phyloP scores from a whole-genome alignment of 345 rosid genomes.

The Noccaea bulbosa region DNA sequence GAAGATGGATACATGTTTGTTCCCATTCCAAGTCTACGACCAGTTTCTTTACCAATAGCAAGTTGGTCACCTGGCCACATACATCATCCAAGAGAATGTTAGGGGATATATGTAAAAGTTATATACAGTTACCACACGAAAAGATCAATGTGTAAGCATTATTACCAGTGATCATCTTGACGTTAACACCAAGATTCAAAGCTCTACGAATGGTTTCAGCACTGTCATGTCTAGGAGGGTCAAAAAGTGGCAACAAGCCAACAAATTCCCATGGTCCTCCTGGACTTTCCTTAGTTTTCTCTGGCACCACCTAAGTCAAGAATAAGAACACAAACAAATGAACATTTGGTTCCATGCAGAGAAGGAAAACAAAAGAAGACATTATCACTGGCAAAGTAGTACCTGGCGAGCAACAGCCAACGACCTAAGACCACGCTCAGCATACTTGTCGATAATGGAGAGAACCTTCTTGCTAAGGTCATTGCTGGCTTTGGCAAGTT shows the following conservation, averaged over 20 bases:
- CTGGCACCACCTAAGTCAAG: slow-evolving; percentile 72
- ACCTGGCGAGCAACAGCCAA: slow-evolving; percentile 95
- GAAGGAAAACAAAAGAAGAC: slow-evolving; percentile 1
- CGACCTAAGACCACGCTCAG: slow-evolving; percentile 97
- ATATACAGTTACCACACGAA: background rate
- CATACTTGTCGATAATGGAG: slow-evolving; percentile 82
- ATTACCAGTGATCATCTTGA: slow-evolving; percentile 95
- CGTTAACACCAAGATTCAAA: slow-evolving; percentile 92
- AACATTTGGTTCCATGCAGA: slow-evolving; percentile 17
- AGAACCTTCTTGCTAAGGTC: slow-evolving; percentile 83
- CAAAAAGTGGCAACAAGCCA: slow-evolving; percentile 93
- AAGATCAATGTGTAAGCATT: background rate
- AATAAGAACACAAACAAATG: slow-evolving; percentile 5
- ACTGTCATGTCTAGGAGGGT: slow-evolving; percentile 99
- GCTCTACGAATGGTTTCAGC: slow-evolving; percentile 98
- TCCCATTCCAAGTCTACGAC: slow-evolving; percentile 99
- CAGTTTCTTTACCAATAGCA: slow-evolving; percentile 97
- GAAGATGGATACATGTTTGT: slow-evolving; percentile 99
- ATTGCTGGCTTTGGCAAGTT: slow-evolving; percentile 75
- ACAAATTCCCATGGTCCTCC: slow-evolving; percentile 92
- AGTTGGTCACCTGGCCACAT: slow-evolving; percentile 81
- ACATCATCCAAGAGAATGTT: slow-evolving; percentile 19
- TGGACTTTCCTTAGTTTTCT: slow-evolving; percentile 72
- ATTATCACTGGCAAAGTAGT: slow-evolving; percentile 23
- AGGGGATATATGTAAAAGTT: background rate